These are phyloP conservation scores for Rosa rugosa DNA, from an alignment of 306 rosid genomes.

Conservation along the genomic window DNA sequence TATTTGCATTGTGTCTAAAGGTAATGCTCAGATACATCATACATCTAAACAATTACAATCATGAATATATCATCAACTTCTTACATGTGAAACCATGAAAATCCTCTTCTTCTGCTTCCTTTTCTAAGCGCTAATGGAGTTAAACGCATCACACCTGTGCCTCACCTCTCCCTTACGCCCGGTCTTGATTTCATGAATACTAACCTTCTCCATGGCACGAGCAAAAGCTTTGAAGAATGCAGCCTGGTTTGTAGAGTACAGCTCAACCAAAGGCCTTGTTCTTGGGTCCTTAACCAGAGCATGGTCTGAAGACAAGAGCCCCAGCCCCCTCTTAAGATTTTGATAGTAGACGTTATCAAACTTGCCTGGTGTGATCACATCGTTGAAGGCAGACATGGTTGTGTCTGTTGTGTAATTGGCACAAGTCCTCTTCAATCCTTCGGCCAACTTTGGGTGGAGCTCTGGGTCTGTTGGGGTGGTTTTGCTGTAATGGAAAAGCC, in stretches of 20 bases:
- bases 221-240: slow-evolving; percentile 42
- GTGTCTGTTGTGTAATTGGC: slow-evolving; percentile 35
- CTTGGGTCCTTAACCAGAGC: slow-evolving; percentile 38
- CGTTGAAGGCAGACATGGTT: slow-evolving; percentile 50
- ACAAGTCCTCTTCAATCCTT: slow-evolving; percentile 42
- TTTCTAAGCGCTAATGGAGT: slow-evolving; percentile 15
- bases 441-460: slow-evolving; percentile 41
- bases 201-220: slow-evolving; percentile 50
- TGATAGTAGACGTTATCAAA: slow-evolving; percentile 51
- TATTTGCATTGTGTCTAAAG: neutral
- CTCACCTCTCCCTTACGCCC: slow-evolving; percentile 54
- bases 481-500: slow-evolving; percentile 37
- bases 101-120: neutral
- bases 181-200: slow-evolving; percentile 37
- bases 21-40: neutral
- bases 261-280: slow-evolving; percentile 39
- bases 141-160: slow-evolving; percentile 46
- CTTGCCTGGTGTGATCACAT: slow-evolving; percentile 48
- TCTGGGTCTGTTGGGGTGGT: slow-evolving; percentile 41
- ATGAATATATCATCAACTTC: neutral
- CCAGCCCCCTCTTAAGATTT: slow-evolving; percentile 48
- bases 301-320: slow-evolving; percentile 38
- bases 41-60: neutral
- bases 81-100: neutral
- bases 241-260: slow-evolving; percentile 38